Conservation (phyloP, 768 basidiomycete species). For the Suillus decipiens region DNA sequence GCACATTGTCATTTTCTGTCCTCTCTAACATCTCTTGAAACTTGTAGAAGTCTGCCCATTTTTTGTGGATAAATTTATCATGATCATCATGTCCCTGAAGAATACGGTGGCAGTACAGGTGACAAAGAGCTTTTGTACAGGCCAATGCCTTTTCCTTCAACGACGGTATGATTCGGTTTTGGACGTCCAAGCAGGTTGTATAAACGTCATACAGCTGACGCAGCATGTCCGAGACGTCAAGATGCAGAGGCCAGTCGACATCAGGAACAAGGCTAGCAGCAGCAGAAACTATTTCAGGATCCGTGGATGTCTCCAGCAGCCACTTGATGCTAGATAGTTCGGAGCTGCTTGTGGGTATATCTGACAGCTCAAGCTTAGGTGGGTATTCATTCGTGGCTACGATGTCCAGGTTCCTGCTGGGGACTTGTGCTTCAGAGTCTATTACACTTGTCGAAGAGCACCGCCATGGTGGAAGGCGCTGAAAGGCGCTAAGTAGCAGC, state of each 20-base stretch:
- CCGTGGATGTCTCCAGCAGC: conserved; percentile 16
- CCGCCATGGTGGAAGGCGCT: too few species aligned
- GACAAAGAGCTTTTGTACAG: background rate
- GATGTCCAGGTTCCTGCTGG: background rate
- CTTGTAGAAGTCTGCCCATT: background rate
- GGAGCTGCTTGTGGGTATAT: background rate
- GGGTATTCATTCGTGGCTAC: background rate
- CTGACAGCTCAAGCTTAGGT: background rate
- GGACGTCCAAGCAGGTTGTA: background rate
- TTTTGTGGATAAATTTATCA: background rate
- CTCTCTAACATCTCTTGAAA: too few species aligned
- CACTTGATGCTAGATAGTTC: background rate
- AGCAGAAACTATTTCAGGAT: conserved; percentile 11
- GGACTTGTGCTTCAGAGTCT: background rate
- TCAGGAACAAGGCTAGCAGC: background rate
- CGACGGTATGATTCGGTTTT: background rate
- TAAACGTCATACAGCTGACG: background rate
- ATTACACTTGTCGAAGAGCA: too few species aligned
- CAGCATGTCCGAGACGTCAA: background rate
- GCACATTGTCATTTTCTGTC: background rate
- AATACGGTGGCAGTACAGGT: background rate
- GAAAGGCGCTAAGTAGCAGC: too few species aligned
- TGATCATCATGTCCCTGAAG: background rate
- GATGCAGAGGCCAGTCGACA: background rate
- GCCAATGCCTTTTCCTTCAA: background rate